Evolutionary conservation across 1,284 basidiomycete genomes (phyloP).

Genomic region (Ceratobasidium sp.): DNA sequence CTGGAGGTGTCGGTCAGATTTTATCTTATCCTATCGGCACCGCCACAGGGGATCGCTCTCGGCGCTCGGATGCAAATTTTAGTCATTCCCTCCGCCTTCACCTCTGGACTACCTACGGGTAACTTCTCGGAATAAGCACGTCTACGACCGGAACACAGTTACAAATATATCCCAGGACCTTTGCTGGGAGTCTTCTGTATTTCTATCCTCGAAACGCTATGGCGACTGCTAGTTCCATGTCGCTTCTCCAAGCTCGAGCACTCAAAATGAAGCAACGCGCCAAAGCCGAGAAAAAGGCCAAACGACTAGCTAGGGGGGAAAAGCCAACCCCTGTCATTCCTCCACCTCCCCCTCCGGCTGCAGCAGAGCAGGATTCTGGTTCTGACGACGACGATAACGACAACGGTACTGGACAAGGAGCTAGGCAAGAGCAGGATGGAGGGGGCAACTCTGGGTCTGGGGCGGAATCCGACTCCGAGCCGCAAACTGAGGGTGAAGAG

Average conservation of each 20-base stretch:
- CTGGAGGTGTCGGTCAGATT: not conserved
- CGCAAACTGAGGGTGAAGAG: not conserved
- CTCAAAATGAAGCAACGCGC: constrained; percentile 41
- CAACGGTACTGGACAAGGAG: not conserved
- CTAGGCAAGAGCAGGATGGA: not conserved
- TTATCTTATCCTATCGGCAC: not conserved
- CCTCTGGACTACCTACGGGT: too few relatives aligned
- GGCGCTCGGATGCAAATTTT: not conserved
- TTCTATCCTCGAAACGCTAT: too few relatives aligned
- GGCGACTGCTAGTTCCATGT: not conserved
- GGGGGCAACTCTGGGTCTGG: not conserved
- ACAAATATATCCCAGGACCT: too few relatives aligned
- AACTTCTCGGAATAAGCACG: too few relatives aligned
- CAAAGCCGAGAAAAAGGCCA: constrained; percentile 28
- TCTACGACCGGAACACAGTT: too few relatives aligned
- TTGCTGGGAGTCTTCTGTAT: too few relatives aligned
- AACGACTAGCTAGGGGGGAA: constrained; percentile 3
- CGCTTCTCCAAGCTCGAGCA: constrained; percentile 32
- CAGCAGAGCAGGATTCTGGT: not conserved
- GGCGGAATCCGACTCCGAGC: not conserved
- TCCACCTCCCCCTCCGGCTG: not conserved
- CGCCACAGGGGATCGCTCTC: not conserved
- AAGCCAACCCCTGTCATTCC: not conserved
- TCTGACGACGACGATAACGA: not conserved
- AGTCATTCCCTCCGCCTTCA: too few relatives aligned